Evolutionary conservation across 352 stramenopile species (phyloP), one percentile per base, ranked within the genome.

Genomic region (Phytophthora pluvialis): DNA sequence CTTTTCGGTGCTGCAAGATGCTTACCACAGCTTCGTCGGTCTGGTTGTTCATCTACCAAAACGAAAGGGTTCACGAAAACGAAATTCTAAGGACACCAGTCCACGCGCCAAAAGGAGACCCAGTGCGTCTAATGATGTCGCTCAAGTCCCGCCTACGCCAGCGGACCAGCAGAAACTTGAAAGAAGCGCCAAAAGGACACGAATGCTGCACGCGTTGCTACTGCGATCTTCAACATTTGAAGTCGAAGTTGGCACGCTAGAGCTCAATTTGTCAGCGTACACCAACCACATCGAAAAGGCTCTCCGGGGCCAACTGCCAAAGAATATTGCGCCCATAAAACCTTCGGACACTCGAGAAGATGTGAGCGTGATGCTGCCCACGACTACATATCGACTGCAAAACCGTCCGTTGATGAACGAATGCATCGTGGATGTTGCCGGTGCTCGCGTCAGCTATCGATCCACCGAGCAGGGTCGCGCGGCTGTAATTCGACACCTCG

Each of bases 191-290:
- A 72, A 73, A 31, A 45, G 72, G n/a, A 70, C 74, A 25, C 81
- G 75, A 39, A 67, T 92, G 13, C 31, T 92, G n/a, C 72, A 87
- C 38, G 78, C 72, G 28, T 45, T 90, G n/a, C 43, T 90, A 52
- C 62, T 86, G 15, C 73, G 80, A 35, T 71, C 79, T 5, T 80
- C 81, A 4, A 78, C 64, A 28, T 73, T 92, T 44, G 83, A 89
- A 29, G 36, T 89, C 1, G 70, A 84, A 33, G 38, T 81, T 7
- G 72, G 67, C 7, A 67, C 68, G 26, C 52, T 92, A 9, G 74
- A 88, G 33, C 43, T 90, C 18, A 73, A 75, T 11, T 38, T 88
- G 1, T 78, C 78, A 8, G 47, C 86, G 7, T 69, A 78, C 26
- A 90, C 75, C 5, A 81, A 64, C 50, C 71, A 76, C 47, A 56